Evolutionary conservation across 108 stramenopile genomes (phyloP).

Genomic region (Cyclotella distinguenda): DNA sequence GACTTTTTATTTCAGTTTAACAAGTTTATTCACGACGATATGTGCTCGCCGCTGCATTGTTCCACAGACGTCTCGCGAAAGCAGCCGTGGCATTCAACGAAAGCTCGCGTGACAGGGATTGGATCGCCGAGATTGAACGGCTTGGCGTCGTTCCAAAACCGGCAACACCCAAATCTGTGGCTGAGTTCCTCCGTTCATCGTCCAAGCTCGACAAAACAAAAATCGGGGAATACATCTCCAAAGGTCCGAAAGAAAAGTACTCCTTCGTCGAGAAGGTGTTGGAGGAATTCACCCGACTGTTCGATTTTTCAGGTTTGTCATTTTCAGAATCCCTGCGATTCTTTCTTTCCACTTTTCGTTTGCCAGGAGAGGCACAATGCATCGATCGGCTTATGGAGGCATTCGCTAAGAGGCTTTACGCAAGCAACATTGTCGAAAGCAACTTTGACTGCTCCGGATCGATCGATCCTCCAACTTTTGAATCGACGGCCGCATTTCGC

Average conservation of each 20-base stretch:
- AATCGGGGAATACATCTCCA: conserved; percentile 89
- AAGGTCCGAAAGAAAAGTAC: conserved; percentile 86
- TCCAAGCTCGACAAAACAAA: conserved; percentile 86
- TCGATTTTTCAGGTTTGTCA: conserved; percentile 68
- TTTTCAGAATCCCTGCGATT: conserved; percentile 85
- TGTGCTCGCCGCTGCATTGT: neutral
- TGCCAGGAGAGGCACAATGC: conserved; percentile 97
- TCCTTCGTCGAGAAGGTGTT: conserved; percentile 88
- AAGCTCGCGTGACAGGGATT: conserved; percentile 61
- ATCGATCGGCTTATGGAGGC: conserved; percentile 97
- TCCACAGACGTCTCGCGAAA: conserved; percentile 50
- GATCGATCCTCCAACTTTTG: conserved; percentile 35
- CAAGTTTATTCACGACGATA: neutral
- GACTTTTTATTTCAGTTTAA: neutral
- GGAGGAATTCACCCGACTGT: conserved; percentile 57
- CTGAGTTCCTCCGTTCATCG: conserved; percentile 78
- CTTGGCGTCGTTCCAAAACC: conserved; percentile 57
- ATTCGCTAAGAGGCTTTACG: conserved; percentile 80
- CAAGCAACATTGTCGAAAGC: conserved; percentile 38
- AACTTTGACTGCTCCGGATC: conserved; percentile 5
- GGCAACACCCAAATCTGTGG: conserved; percentile 62
- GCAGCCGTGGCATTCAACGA: conserved; percentile 83
- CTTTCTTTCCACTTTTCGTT: conserved; percentile 83
- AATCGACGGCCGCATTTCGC: conserved; percentile 50
- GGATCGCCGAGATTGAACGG: conserved; percentile 77